Conservation (phyloP, 2,329 filamentous ascomycete genomes). For the Iodosphaeria phyllophila region DNA sequence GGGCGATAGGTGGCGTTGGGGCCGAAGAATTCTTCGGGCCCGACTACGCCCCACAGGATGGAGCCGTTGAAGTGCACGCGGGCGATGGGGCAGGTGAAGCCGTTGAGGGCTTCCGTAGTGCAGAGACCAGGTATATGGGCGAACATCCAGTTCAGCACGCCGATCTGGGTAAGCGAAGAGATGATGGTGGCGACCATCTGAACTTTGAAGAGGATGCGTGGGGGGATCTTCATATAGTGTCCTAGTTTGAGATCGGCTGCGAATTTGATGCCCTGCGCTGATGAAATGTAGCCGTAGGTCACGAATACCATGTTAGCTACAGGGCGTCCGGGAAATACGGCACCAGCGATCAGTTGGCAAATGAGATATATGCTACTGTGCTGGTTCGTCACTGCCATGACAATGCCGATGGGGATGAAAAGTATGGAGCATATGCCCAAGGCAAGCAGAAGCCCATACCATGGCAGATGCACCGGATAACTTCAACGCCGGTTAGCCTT, state of each 20-base stretch:
- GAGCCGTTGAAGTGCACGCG: slow-evolving; percentile 81
- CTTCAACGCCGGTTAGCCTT: slow-evolving; percentile 18
- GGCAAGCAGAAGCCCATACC: slow-evolving; percentile 70
- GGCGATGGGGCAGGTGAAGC: slow-evolving; percentile 75
- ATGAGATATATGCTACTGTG: slow-evolving; percentile 76
- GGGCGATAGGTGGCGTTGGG: slow-evolving; percentile 53
- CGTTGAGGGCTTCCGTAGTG: slow-evolving; percentile 62
- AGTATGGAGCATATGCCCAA: slow-evolving; percentile 61
- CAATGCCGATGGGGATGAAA: slow-evolving; percentile 80
- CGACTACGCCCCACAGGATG: slow-evolving; percentile 79
- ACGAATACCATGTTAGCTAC: slow-evolving; percentile 91
- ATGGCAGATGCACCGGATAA: slow-evolving; percentile 66
- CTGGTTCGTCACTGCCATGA: slow-evolving; percentile 86
- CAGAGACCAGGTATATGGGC: slow-evolving; percentile 58
- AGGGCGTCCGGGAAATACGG: slow-evolving; percentile 64
- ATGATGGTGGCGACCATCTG: slow-evolving; percentile 61
- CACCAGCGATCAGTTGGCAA: slow-evolving; percentile 70
- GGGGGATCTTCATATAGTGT: slow-evolving; percentile 77
- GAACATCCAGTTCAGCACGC: slow-evolving; percentile 84
- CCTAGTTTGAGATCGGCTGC: slow-evolving; percentile 74
- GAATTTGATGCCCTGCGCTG: slow-evolving; percentile 77
- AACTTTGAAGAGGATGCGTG: slow-evolving; percentile 59
- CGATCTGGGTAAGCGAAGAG: slow-evolving; percentile 65
- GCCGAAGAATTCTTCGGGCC: slow-evolving; percentile 68
- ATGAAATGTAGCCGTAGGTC: slow-evolving; percentile 79